A percentile compares a stretch with the other conserved stretches of the same genome.
phyloP scores from a whole-genome alignment of 1,284 basidiomycete genomes.

The Phaffia rhodozyma region DNA sequence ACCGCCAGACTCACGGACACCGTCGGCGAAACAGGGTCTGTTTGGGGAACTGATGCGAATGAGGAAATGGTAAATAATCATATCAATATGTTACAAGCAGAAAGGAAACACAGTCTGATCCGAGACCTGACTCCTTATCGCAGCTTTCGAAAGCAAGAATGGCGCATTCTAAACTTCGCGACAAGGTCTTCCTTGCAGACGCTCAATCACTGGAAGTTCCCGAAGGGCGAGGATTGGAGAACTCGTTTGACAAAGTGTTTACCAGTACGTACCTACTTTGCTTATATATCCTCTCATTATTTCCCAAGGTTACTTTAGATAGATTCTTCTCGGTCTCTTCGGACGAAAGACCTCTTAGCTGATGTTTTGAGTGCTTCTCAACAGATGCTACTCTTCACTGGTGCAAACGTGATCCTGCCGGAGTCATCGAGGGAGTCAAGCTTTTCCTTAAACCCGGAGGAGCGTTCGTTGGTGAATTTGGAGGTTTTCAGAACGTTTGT shows the following conservation, averaged over 20 bases:
- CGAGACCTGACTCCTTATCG: not conserved
- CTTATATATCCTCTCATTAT: not conserved
- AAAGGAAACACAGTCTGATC: too few relatives aligned
- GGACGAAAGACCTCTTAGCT: not conserved
- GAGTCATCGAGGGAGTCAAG: conserved; percentile 50
- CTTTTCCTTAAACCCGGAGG: conserved; percentile 55
- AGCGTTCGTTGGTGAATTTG: conserved; percentile 60
- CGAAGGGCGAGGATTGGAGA: conserved; percentile 15
- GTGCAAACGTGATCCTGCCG: conserved; percentile 60
- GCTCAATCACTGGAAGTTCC: conserved; percentile 41
- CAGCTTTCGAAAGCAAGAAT: conserved; percentile 50
- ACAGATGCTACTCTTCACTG: conserved; percentile 70
- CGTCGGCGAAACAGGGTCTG: conserved; percentile 46
- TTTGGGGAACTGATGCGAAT: conserved; percentile 58
- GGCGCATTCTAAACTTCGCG: conserved; percentile 19
- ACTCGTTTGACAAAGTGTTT: conserved; percentile 17
- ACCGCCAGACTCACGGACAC: conserved; percentile 46
- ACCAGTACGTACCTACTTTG: not conserved
- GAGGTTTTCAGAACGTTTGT: conserved; percentile 57
- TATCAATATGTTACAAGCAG: not conserved
- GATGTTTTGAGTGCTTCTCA: conserved; percentile 46
- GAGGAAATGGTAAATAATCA: conserved; percentile 50
- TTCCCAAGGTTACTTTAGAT: too few relatives aligned
- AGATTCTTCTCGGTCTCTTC: too few relatives aligned
- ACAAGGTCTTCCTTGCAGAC: conserved; percentile 39